A percentile compares a stretch with the other conserved stretches of the same genome.
These are phyloP conservation scores for Microbotryum silenes-acaulis DNA, from an alignment of 1,284 basidiomycete genomes.

Conservation along the genomic window DNA sequence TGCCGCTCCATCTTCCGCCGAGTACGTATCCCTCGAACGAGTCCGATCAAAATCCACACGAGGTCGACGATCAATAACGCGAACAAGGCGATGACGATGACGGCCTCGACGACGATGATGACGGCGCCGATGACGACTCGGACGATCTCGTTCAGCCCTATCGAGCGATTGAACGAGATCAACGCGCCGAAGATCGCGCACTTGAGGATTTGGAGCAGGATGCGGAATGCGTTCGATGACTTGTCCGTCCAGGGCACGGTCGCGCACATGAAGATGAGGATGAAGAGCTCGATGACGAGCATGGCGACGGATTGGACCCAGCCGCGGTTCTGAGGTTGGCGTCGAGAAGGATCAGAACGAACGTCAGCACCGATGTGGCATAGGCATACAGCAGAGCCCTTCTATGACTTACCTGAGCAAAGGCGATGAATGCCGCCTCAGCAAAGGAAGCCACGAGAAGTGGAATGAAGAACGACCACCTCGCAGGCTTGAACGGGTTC, in stretches of 20 bases:
- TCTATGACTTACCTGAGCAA: conserved; percentile 47
- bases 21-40: conserved; percentile 9
- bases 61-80: conserved; percentile 34
- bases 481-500: conserved; percentile 39
- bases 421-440: conserved; percentile 64
- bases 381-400: not conserved
- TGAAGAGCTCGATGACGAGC: conserved; percentile 57
- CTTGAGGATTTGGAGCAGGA: conserved; percentile 56
- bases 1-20: too few relatives aligned
- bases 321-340: conserved; percentile 44
- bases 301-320: conserved; percentile 64
- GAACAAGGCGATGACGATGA: conserved; percentile 36
- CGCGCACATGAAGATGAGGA: conserved; percentile 52
- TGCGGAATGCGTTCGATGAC: conserved; percentile 43
- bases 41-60: conserved; percentile 15
- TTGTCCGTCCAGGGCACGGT: conserved; percentile 49
- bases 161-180: conserved; percentile 57
- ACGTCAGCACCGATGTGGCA: not conserved
- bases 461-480: conserved; percentile 44
- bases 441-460: conserved; percentile 42
- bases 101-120: conserved; percentile 43
- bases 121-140: conserved; percentile 53
- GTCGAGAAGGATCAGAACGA: not conserved
- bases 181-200: conserved; percentile 56
- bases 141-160: conserved; percentile 55